These are phyloP conservation scores for Persicaria tinctoria DNA, from an alignment of 148 eudicot species.

Conservation along the genomic window DNA sequence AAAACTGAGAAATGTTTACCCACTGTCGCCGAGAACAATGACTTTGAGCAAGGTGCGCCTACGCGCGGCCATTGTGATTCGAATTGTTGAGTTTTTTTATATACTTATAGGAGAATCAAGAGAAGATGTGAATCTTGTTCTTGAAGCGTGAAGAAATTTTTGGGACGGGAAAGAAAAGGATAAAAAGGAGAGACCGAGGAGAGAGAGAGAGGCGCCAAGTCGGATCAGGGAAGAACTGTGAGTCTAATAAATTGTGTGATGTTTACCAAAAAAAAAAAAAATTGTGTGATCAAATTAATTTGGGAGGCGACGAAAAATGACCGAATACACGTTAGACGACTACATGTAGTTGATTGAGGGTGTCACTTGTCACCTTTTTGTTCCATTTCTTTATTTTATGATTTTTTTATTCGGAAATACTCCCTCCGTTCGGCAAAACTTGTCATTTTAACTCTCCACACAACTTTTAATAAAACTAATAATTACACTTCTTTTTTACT, in stretches of 20 bases:
- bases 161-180: not conserved
- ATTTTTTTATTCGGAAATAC: no score
- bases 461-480: no score
- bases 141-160: conserved; percentile 10
- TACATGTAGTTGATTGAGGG: not conserved
- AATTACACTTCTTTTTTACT: no score
- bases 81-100: not conserved
- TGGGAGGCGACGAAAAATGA: not conserved
- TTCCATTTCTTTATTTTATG: no score
- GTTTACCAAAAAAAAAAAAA: not conserved
- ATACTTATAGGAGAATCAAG: conserved; percentile 4
- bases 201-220: conserved; percentile 35
- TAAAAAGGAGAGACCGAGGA: not conserved
- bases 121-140: conserved; percentile 3
- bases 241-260: not conserved
- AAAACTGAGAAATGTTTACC: conserved; percentile 22
- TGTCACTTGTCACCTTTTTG: not conserved
- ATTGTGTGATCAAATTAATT: not conserved
- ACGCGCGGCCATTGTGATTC: conserved; percentile 39
- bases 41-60: conserved; percentile 65
- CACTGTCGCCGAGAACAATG: conserved; percentile 69
- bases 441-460: no score
- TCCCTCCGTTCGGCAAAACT: no score
- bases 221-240: conserved; percentile 18
- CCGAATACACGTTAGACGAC: not conserved